These are phyloP conservation scores for Gnomoniopsis smithogilvyi DNA, from an alignment of 2,329 filamentous ascomycete genomes.

Conservation along the genomic window DNA sequence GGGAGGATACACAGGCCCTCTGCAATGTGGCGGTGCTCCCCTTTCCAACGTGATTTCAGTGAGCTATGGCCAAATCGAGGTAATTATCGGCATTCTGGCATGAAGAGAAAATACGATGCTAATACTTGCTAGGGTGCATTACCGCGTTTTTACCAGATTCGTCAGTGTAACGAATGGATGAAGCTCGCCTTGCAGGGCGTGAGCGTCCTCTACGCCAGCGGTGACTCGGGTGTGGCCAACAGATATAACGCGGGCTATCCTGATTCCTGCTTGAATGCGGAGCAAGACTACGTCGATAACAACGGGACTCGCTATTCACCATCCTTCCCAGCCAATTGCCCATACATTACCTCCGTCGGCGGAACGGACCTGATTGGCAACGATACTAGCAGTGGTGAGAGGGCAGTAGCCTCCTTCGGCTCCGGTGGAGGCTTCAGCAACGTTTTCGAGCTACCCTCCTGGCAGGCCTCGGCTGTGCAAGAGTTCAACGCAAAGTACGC, in stretches of 20 bases:
- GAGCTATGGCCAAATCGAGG: conserved; percentile 7
- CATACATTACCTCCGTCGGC: conserved; percentile 19
- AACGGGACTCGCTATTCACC: conserved; percentile 16
- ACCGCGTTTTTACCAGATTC: conserved; percentile 50
- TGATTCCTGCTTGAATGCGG: conserved; percentile 9
- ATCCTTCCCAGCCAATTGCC: conserved; percentile 10
- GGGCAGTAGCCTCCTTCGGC: conserved; percentile 24
- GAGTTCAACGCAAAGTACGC: conserved; percentile 36
- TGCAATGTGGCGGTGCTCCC: conserved; percentile 7
- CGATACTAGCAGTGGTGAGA: conserved; percentile 19
- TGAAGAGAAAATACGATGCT: neutral
- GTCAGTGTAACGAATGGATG: conserved; percentile 48
- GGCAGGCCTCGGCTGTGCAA: conserved; percentile 35
- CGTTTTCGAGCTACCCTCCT: conserved; percentile 39
- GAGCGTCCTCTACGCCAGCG: conserved; percentile 44
- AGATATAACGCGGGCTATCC: conserved; percentile 13
- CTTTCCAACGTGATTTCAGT: conserved; percentile 2
- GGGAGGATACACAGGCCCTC: conserved; percentile 5
- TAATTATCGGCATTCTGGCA: neutral
- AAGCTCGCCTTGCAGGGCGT: conserved; percentile 49
- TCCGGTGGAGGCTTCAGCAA: conserved; percentile 46
- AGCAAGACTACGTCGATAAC: conserved; percentile 4
- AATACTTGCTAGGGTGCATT: neutral
- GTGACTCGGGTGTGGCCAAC: conserved; percentile 37
- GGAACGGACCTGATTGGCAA: conserved; percentile 8